Base-by-base conservation (phyloP, 306 rosid species). In the Rosa lucieae region DNA sequence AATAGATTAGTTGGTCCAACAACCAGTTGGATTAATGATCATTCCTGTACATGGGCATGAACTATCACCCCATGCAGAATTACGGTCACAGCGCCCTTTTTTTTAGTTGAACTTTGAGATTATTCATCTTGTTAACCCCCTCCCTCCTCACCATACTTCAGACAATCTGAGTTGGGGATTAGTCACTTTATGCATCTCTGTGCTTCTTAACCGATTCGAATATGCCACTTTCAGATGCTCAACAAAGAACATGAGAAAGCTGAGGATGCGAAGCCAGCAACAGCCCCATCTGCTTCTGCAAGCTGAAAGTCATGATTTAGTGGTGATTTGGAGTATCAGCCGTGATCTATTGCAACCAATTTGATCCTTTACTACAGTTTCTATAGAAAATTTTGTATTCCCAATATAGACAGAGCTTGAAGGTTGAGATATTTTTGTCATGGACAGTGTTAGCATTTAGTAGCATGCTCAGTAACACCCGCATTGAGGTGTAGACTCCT, bases 221-320 rank as follows among this genome's bases (percentile, higher is more conserved):
- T 73, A 2, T 32, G 12, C 35, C 58, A 37, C 35, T 35, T 79
- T 17, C 85, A 90, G 93, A 86, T 86, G 85, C 78, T 88, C 70
- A 86, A 90, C 81, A 86, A 90, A 76, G 90, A 90, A 70, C 85
- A 88, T 11, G 93, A 88, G 80, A 86, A 90, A 69, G 91, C 89
- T 11, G 90, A 88, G 81, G 91, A 90, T 58, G 83, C 86, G 21
- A 88, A 86, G 73, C 86, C 89, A 10, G 66, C 89, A 47, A 42
- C 79, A 0, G 78, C 56, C 46, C 86, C 86, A 8, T 59, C 87
- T 2, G 76, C 65, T 8, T 67, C 77, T 42, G 85, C 84, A 59
- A 83, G 72, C 81, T 81, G 74, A 87, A 77, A 46, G 70, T 29
- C 3, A 35, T 37, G n/a, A 63, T 67, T 44, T 32, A 47, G 51